Base-by-base conservation (phyloP, 495 filamentous ascomycete genomes). In the Xylaria acuta region DNA sequence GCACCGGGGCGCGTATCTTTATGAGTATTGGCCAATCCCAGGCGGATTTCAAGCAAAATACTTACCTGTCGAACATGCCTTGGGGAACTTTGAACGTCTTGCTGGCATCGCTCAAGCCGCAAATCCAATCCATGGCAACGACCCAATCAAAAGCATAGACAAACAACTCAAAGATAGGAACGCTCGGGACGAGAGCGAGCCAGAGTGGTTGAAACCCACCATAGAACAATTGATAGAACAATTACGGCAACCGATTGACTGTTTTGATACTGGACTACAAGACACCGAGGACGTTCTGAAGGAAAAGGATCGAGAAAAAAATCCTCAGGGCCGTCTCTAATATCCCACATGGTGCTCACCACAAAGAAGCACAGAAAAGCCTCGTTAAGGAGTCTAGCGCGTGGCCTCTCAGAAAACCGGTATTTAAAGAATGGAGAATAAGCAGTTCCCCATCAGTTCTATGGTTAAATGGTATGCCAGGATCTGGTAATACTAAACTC, bases 11-110 rank as follows among this genome's bases (percentile, higher is more conserved):
- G 1, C 36, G 36, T n/a, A 40, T 64, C 38, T 20, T 60, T 22
- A 60, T 22, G n/a, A 60, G 60, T 4, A 64, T 64, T 45, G 60
- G 38, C 0, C 38, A 64, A 8, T 64, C 60, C 6, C 60, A 64
- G 14, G 14, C 18, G 3, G 60, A 64, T 22, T 43, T 43, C 22
- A 43, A 64, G 38, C n/a, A 60, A 64, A 64, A 64, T 64, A 64
- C 60, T 45, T 18, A 1, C 60, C 60, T 18, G 14, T 64, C 5
- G 18, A 27, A 7, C n/a, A 20, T 43, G 38, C 60, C 4, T 43
- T 64, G 18, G 60, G 30, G 12, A 9, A 7, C 12, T 64, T 43
- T 3, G 38, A 38, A 11, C 38, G 60, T 43, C 7, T 64, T 1
- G 60, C 38, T 30, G 60, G 38, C 60, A 2, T 43, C 38, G 22